phyloP scores from a whole-genome alignment of 2,329 filamentous ascomycete genomes.

The Neurospora crassa region DNA sequence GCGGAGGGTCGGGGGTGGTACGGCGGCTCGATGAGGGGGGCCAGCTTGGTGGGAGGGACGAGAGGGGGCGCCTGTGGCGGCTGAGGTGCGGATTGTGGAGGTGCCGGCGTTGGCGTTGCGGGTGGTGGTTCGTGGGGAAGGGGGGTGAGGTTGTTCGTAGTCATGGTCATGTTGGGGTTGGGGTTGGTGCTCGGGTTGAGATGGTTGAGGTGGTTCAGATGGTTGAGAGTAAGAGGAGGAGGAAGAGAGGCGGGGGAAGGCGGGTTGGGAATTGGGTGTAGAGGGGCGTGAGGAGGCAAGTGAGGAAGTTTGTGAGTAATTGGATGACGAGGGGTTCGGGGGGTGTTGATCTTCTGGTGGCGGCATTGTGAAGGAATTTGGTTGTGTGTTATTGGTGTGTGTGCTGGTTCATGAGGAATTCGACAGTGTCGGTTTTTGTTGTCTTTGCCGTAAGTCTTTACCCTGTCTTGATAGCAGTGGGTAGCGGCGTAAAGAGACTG shows the following conservation, averaged over 20 bases:
- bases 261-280: not conserved
- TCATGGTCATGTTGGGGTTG: no score
- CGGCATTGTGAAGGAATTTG: not conserved
- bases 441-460: not conserved
- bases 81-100: not conserved
- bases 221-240: not conserved
- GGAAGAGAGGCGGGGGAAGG: not conserved
- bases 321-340: not conserved
- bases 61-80: not conserved
- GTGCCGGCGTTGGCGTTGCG: not conserved
- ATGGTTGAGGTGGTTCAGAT: not conserved
- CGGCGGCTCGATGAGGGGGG: not conserved
- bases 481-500: not conserved
- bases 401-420: not conserved
- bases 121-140: not conserved
- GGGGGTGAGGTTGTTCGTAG: not conserved
- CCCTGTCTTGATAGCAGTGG: not conserved
- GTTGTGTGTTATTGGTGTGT: not conserved
- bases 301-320: not conserved
- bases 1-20: constrained; percentile 23
- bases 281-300: not conserved
- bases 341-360: not conserved
- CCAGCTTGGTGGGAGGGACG: not conserved
- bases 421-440: not conserved
- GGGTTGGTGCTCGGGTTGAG: not conserved